Evolutionary conservation across 495 filamentous ascomycete species (phyloP), one percentile per base, ranked within the genome.

Genomic region (Aspergillus affinis): DNA sequence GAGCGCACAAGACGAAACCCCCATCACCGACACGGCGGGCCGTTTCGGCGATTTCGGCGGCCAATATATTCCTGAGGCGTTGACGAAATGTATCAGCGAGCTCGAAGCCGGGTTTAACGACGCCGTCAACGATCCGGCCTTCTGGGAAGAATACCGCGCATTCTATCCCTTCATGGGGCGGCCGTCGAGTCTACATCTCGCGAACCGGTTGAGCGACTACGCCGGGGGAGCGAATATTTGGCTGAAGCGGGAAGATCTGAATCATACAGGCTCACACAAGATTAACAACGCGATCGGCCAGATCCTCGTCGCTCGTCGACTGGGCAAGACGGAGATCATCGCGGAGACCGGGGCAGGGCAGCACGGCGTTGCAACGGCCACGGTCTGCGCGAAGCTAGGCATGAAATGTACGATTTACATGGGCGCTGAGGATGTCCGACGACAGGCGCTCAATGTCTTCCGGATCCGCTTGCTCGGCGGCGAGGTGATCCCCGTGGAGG

Each of bases 311-410:
- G 93, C 93, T 0, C 80, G 81, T 27, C 82, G 91, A 29, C 72
- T 98, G 50, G 93, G 93, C 8, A 98, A 98, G 80, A 97, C 84
- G 6, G 86, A 89, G 70, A 97, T 98, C 64, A 97, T 98, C 63
- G 94, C 93, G 32, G 94, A 98, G 74, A 97, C 93, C n/a, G 93
- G 94, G 54, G 93, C 94, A 27, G 94, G 93, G 20, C 93, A 97
- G 71, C 94, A 98, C 75, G 93, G 94, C 78, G 94, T 98, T 12
- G 93, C 94, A 3, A 96, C 92, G 6, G 93, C 93, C 1, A 97
- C 93, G 0, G 90, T 96, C 10, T 97, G 93, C 61, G 93, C 93
- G 62, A 94, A 95, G 72, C 96, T 98, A 65, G 91, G 91, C 65
- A 89, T 98, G 90, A 88, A 93, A 67, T 98, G 94, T 70, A 94